Evolutionary conservation across 306 rosid species (phyloP).

Genomic region (Corylus heterophylla): DNA sequence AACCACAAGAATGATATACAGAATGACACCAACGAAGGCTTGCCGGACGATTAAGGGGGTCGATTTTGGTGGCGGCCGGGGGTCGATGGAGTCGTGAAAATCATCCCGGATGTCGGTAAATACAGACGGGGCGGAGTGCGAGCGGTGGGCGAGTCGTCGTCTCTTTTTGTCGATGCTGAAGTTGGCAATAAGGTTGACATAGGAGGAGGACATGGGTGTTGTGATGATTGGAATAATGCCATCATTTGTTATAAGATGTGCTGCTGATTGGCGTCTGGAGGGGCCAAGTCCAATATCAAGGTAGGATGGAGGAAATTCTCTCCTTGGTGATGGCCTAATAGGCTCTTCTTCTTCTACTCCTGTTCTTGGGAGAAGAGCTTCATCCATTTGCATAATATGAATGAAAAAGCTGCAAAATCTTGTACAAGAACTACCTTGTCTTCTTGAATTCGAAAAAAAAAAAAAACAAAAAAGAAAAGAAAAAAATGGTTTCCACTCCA

Average conservation of each 20-base stretch:
- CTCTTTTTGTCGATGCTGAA: conserved; percentile 33
- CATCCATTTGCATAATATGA: conserved; percentile 35
- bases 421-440: neutral
- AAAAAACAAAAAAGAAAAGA: neutral
- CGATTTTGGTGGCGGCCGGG: conserved; percentile 16
- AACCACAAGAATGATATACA: conserved; percentile 50
- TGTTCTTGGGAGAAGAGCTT: conserved; percentile 40
- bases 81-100: conserved; percentile 30
- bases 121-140: conserved; percentile 60
- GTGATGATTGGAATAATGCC: conserved; percentile 32
- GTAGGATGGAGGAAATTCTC: conserved; percentile 22
- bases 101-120: conserved; percentile 27
- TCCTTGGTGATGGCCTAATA: conserved; percentile 27
- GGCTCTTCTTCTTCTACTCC: conserved; percentile 25
- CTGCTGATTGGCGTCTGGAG: conserved; percentile 22
- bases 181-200: conserved; percentile 45
- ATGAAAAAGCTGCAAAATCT: neutral
- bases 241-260: conserved; percentile 40
- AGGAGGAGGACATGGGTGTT: conserved; percentile 37
- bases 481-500: neutral
- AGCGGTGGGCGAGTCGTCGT: conserved; percentile 42
- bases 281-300: conserved; percentile 28
- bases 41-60: conserved; percentile 36
- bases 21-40: conserved; percentile 41
- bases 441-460: neutral